Base-by-base conservation (phyloP, 176 grass and related monocot genomes). In the Saccharum officinarum region DNA sequence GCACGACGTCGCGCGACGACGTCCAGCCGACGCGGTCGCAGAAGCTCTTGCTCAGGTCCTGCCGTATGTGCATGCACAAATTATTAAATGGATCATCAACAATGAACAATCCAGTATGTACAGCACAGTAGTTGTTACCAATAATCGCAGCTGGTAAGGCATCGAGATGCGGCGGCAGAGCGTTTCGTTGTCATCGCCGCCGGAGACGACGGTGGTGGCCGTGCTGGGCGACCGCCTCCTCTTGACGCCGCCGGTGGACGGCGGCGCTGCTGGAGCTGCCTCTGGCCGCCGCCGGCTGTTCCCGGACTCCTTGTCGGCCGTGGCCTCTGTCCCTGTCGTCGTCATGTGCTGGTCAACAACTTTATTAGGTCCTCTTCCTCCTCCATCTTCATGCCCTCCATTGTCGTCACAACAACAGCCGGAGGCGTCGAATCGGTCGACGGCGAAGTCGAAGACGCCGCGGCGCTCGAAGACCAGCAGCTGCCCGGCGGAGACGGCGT, bases 11-110 rank as follows among this genome's bases (percentile, higher is more conserved):
- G 69, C 69, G 34, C 69, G 69, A 87, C 70, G 78, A 39, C 34
- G 85, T 67, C 85, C 85, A 87, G 25, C 85, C 78, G 34, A 81
- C 15, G 45, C 25, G 23, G 2, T 81, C 78, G 71, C 85, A 87
- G 59, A 75, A 44, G 61, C 36, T 17, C 78, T 87, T 87, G 25
- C 34, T 81, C 18, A 87, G 23, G 70, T 81, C 71, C 78, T 62
- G 26, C 14, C 14, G 28, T 2, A 36, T 10, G 59, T 36, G 34
- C 22, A 62, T 1, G 4, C 55, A 64, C 3, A 13, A 5, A 23
- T n/a, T 3, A 25, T 23, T 61, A 61, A 61, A 61, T 61, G 9
- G 57, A 62, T 4, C 10, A 26, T 12, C 3, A 3, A 4, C n/a
- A 8, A 26, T 12, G 1, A 3, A 4, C n/a, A 8, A 57, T 4